phyloP scores from a whole-genome alignment of 1,284 basidiomycete species.

The Cerioporus squamosus region DNA sequence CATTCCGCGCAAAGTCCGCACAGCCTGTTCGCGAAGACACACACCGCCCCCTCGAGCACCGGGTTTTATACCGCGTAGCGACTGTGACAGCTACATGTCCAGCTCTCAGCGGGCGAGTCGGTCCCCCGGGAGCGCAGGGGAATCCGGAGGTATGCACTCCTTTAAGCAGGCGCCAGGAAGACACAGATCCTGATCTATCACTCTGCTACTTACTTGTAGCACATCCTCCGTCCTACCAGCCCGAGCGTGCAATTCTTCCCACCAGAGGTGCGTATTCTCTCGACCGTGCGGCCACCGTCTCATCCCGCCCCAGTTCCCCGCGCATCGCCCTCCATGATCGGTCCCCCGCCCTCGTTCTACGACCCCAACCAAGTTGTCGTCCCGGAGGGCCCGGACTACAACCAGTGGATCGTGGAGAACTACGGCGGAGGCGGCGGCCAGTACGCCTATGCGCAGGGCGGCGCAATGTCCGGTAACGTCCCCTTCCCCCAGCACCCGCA shows the following conservation, averaged over 20 bases:
- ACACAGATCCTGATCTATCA: slow-evolving; percentile 22
- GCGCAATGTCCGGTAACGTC: slow-evolving; percentile 22
- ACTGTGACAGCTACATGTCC: slow-evolving; percentile 22
- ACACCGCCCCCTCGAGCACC: slow-evolving; percentile 21
- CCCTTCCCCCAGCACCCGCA: slow-evolving; percentile 15
- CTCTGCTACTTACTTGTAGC: slow-evolving; percentile 10
- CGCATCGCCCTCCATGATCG: slow-evolving; percentile 32
- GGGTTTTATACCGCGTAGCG: slow-evolving; percentile 23
- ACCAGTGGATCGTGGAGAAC: slow-evolving; percentile 31
- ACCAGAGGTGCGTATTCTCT: slow-evolving; percentile 15
- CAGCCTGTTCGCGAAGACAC: background rate
- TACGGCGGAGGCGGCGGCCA: slow-evolving; percentile 14
- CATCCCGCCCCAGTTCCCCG: background rate
- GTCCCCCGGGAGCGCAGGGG: slow-evolving; percentile 20
- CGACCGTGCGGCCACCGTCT: background rate
- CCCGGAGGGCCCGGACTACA: slow-evolving; percentile 30
- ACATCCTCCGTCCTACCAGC: slow-evolving; percentile 10
- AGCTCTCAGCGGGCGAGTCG: slow-evolving; percentile 20
- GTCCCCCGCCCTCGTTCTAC: slow-evolving; percentile 33
- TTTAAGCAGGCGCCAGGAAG: slow-evolving; percentile 12
- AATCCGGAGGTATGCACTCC: slow-evolving; percentile 22
- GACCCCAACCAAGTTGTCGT: slow-evolving; percentile 30
- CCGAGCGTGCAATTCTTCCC: slow-evolving; percentile 20
- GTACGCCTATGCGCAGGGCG: slow-evolving; percentile 13
- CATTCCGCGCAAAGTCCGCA: background rate